Percentiles rank a stretch among this genome's conserved stretches.
These are phyloP conservation scores for Penicillium psychrofluorescens DNA, from an alignment of 495 filamentous ascomycete species.

Conservation along the genomic window DNA sequence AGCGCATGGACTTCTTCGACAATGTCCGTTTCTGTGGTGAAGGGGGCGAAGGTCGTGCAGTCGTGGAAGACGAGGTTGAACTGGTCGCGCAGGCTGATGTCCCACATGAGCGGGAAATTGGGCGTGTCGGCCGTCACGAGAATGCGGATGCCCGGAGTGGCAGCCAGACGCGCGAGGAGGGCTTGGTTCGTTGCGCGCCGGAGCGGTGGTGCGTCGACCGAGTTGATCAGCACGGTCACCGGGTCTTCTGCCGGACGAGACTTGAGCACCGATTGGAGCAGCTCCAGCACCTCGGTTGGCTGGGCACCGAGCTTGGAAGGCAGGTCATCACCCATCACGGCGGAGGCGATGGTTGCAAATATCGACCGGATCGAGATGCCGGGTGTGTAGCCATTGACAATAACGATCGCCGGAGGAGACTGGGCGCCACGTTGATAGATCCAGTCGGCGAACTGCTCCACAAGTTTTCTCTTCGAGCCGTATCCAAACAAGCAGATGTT, in stretches of 20 bases:
- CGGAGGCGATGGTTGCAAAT: conserved; percentile 62
- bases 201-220: conserved; percentile 71
- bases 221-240: conserved; percentile 73
- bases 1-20: conserved; percentile 84
- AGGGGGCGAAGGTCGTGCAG: conserved; percentile 79
- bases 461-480: conserved; percentile 74
- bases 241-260: conserved; percentile 30
- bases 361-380: conserved; percentile 73
- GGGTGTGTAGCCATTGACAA: conserved; percentile 83
- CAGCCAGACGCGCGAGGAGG: conserved; percentile 66
- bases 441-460: conserved; percentile 71
- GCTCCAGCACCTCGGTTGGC: conserved; percentile 58
- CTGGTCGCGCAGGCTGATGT: conserved; percentile 65
- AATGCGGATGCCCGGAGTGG: conserved; percentile 66
- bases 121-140: conserved; percentile 81
- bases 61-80: conserved; percentile 90
- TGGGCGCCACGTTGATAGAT: conserved; percentile 42
- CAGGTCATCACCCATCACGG: conserved; percentile 50
- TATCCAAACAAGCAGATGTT: conserved; percentile 90
- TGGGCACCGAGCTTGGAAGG: conserved; percentile 52
- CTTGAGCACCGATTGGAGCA: conserved; percentile 53
- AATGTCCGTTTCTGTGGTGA: conserved; percentile 62
- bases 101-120: conserved; percentile 84
- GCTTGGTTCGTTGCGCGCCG: conserved; percentile 63
- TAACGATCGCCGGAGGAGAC: conserved; percentile 51